Percentiles rank a stretch among this genome's conserved stretches.
Evolutionary conservation across 2,329 filamentous ascomycete genomes (phyloP).

Genomic region (Purpureocillium takamizusanense): DNA sequence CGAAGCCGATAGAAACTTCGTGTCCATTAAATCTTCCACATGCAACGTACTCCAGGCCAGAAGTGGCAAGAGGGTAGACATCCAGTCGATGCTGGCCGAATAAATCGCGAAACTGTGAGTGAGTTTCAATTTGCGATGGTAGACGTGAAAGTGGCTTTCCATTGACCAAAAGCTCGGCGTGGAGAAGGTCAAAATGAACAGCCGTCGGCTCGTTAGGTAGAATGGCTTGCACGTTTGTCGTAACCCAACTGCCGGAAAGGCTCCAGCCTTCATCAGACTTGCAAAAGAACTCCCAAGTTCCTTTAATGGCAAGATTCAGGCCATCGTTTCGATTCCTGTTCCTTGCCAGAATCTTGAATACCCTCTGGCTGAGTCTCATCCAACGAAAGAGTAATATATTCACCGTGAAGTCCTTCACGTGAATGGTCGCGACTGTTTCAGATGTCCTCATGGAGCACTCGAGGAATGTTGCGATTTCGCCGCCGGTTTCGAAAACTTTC

Average conservation of each 20-base stretch:
- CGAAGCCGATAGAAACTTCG: constrained; percentile 23
- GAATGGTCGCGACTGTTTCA: neutral
- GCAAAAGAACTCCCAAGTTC: neutral
- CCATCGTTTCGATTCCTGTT: neutral
- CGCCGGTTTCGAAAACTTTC: neutral
- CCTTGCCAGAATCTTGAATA: neutral
- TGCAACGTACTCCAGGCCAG: constrained; percentile 22
- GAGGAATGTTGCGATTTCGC: neutral
- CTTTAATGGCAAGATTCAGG: neutral
- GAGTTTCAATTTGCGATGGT: constrained; percentile 30
- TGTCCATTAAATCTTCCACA: no score
- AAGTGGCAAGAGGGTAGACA: constrained; percentile 28
- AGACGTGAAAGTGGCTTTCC: constrained; percentile 38
- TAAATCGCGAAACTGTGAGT: constrained; percentile 29
- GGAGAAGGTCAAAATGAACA: constrained; percentile 41
- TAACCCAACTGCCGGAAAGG: neutral
- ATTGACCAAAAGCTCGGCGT: constrained; percentile 41
- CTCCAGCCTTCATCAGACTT: neutral
- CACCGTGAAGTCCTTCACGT: neutral
- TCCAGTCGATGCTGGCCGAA: constrained; percentile 35
- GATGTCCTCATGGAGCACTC: neutral
- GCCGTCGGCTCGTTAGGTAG: no score
- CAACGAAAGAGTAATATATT: neutral
- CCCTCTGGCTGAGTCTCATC: constrained; percentile 1
- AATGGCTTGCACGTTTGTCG: no score